Base-by-base conservation (phyloP, 140 eudicot species). In the Stevia rebaudiana region DNA sequence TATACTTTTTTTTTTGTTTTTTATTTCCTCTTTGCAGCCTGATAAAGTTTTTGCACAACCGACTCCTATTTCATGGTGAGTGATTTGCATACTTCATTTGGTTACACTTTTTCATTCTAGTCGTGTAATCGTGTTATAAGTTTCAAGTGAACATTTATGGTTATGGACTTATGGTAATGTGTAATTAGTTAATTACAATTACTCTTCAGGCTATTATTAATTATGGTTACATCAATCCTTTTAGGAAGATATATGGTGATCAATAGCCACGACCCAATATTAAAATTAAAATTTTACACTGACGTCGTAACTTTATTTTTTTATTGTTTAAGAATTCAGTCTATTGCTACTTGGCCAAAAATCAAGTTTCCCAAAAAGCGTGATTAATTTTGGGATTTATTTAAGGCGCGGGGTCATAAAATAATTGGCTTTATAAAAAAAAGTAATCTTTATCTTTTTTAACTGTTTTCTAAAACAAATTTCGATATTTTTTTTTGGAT, bases 61-160 rank as follows among this genome's bases (percentile, higher is more conserved):
- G 24, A 94, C 88, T 72, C 99, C 97, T 21, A 78, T 85, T 65
- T 83, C 99, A 62, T 94, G 95, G 98, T 92, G 82, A 85, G 92
- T 80, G 61, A 41, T 60, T 19, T 31, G 54, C 50, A 41, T 49
- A 19, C 39, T 18, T 60, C 24, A 49, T 31, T 3, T 18, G 65
- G 37, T 30, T 42, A 63, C 65, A 13, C 35, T 17, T 39, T 28
- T 71, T 23, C 8, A 36, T 13, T 4, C 57, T 40, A 58, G 53
- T 40, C 42, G 58, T 62, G n/a, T 62, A 18, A 23, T 16, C 28
- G 5, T 53, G 8, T 53, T 35, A 25, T 53, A 41, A 28, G 57
- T 40, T 40, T 25, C 70, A 61, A 62, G 25, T 21, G 15, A 41
- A 59, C n/a, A 44, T 22, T 21, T 47, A 59, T 19, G 12, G 23